Evolutionary conservation across 176 grass and related monocot species (phyloP).

Genomic region (sorghum (Sorghum bicolor)): Sorghum_bicolor_NCBIv3 NC_012872.2:15768001-15768500

Average conservation of each 20-base stretch:
- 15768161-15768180: neutral
- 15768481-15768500: neutral
- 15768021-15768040: no score
- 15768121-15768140: neutral
- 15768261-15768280: neutral
- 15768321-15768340: neutral
- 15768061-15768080: neutral
- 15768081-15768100: no score
- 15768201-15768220: neutral
- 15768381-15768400: neutral
- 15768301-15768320: neutral
- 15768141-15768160: neutral
- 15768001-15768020: neutral
- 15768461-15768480: neutral
- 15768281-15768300: neutral
- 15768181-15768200: conserved; percentile 1
- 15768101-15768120: neutral
- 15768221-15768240: neutral
- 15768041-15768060: neutral
- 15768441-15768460: neutral
- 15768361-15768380: neutral
- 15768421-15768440: neutral
- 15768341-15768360: neutral
- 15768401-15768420: no score
- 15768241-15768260: neutral